Evolutionary conservation across 345 rosid species (phyloP), one percentile per base, ranked within the genome.

Genomic region (Laguncularia racemosa): DNA sequence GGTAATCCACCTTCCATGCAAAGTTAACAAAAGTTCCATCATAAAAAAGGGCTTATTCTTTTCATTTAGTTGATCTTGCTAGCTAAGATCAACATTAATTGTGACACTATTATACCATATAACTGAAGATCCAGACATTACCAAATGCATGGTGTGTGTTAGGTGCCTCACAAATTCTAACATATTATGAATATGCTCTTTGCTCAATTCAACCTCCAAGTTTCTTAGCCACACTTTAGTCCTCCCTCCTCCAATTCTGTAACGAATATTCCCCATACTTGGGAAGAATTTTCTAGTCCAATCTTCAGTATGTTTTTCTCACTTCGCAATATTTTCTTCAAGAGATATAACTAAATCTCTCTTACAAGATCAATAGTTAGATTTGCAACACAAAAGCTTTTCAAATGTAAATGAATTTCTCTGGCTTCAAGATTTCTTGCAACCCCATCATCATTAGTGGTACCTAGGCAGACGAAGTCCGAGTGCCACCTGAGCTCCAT

Each of bases 241-340:
- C n/a, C n/a, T n/a, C n/a, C n/a, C n/a, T n/a, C n/a, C n/a, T n/a
- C n/a, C n/a, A n/a, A n/a, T n/a, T n/a, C n/a, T 95, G 45, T 69
- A 71, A 92, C 81, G 77, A 84, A 88, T 23, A 93, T 88, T 68
- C 95, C 96, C 61, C 84, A 71, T 62, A 83, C 87, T 95, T 88
- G 10, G 40, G 40, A 6, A 33, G 11, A 33, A 33, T 33, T 33
- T 33, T 33, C 9, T 7, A 6, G 11, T 7, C 40, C 9, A 6
- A 23, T 6, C 5, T 3, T 6, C 28, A 23, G 5, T 23, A 23
- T 23, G 28, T 23, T 23, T n/a, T 23, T 23, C 40, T 33, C 11
- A 9, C 40, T 4, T 33, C 40, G 9, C 40, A 7, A 33, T 5
- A 33, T 33, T 33, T 10, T 10, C 11, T 9, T 33, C 6, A 33